A percentile compares a stretch with the other conserved stretches of the same genome.
These are phyloP conservation scores for Phaseolus lunatus DNA, from an alignment of 306 rosid species.

Conservation along the genomic window DNA sequence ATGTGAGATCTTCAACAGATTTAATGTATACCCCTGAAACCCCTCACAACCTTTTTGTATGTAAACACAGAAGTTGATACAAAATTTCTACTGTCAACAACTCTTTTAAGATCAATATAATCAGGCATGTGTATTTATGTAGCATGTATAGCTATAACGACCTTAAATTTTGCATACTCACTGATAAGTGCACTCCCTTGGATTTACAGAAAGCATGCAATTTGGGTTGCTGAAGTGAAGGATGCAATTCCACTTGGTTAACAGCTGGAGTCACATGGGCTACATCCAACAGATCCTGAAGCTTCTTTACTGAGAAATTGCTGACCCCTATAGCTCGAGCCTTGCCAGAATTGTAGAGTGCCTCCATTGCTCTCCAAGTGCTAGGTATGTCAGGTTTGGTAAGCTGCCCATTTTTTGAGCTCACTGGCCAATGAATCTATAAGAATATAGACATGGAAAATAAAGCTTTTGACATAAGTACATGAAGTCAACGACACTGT, in stretches of 20 bases:
- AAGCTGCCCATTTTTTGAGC: conserved; percentile 58
- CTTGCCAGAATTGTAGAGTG: conserved; percentile 61
- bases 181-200: conserved; percentile 61
- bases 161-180: conserved; percentile 47
- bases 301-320: conserved; percentile 69
- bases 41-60: not conserved
- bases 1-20: no score
- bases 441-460: conserved; percentile 4
- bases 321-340: conserved; percentile 71
- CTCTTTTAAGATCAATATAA: not conserved
- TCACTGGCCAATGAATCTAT: conserved; percentile 75
- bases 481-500: not conserved
- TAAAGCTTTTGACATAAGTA: conserved; percentile 15
- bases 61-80: not conserved
- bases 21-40: not conserved
- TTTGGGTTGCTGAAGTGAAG: conserved; percentile 50
- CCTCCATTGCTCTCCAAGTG: conserved; percentile 78
- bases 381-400: conserved; percentile 58
- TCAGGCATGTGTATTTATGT: not conserved
- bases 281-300: conserved; percentile 53
- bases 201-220: conserved; percentile 56
- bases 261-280: conserved; percentile 60
- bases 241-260: conserved; percentile 67
- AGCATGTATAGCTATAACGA: not conserved
- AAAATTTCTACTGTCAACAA: not conserved